Conservation (phyloP, 106 monocot genomes). For the Acorus calamus region DNA sequence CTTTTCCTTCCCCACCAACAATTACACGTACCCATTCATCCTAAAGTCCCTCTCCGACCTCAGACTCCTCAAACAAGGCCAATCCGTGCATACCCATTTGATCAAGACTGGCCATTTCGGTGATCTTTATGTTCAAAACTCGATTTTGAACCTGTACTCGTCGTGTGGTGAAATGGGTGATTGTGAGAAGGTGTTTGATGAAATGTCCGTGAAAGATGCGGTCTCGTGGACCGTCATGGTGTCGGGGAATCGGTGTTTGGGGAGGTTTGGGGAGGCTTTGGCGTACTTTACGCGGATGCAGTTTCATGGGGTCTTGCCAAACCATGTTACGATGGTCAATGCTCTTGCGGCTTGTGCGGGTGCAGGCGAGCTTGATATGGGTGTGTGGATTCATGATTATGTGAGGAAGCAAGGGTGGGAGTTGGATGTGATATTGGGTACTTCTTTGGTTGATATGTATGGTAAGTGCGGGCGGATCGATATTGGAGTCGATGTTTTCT, state of each 20-base stretch:
- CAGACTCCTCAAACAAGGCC: not conserved
- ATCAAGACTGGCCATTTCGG: slow-evolving; percentile 14
- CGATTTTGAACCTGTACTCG: slow-evolving; percentile 24
- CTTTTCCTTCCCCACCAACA: slow-evolving; percentile 10
- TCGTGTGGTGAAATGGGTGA: not conserved
- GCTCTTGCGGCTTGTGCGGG: slow-evolving; percentile 24
- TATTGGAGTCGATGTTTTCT: slow-evolving; percentile 20
- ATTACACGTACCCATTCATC: slow-evolving; percentile 16
- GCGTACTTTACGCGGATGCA: slow-evolving; percentile 27
- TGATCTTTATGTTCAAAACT: slow-evolving; percentile 25
- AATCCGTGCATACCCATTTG: slow-evolving; percentile 21
- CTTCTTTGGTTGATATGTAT: slow-evolving; percentile 51
- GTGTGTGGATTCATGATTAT: slow-evolving; percentile 30
- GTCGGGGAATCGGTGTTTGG: slow-evolving; percentile 5
- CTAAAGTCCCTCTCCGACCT: slow-evolving; percentile 17
- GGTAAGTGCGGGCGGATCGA: slow-evolving; percentile 37
- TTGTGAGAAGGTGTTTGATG: slow-evolving; percentile 32
- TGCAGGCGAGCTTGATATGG: slow-evolving; percentile 22
- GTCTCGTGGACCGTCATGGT: slow-evolving; percentile 42
- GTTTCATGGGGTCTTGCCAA: slow-evolving; percentile 16
- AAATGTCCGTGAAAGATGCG: slow-evolving; percentile 26
- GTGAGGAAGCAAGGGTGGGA: slow-evolving; percentile 23
- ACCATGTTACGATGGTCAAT: slow-evolving; percentile 29
- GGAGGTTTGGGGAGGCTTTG: slow-evolving; percentile 17
- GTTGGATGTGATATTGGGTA: slow-evolving; percentile 43